Evolutionary conservation across 108 stramenopile genomes (phyloP), one percentile per base, ranked within the genome.

Genomic region (Licmophora abbreviata): DNA sequence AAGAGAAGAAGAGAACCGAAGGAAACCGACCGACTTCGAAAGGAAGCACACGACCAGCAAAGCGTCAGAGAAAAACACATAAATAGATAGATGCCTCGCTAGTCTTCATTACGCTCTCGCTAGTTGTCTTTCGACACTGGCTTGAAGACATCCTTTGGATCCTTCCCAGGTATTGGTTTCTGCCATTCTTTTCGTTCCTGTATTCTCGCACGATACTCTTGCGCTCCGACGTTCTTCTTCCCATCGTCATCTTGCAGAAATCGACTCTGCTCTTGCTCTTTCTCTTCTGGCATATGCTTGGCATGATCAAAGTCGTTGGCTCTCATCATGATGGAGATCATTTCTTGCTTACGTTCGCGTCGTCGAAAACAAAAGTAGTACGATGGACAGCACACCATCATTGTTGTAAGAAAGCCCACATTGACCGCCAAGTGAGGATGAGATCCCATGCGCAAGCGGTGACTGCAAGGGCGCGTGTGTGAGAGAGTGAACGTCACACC

Each of bases 181-280:
- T 86, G 78, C 85, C 85, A 86, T 58, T 86, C 85, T 51, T 86
- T 86, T 36, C 76, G 78, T 63, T 82, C 85, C 44, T 79, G 76
- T 36, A 86, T 60, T 32, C 73, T 56, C 8, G 72, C 86, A 14
- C 74, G 48, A 48, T 76, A 88, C 61, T 83, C 79, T 50, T 55
- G 44, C 48, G 57, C 63, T 18, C 36, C 38, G 0, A 35, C 38
- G 50, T 26, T 35, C 24, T 18, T 37, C 12, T 23, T 45, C 0
- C 42, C 58, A 31, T 26, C 48, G 34, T 53, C 52, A 43, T 73
- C 64, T 44, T 67, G 47, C 55, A 79, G 66, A 61, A 88, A 88
- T 50, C 83, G 87, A 72, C 84, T 82, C 27, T 73, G 44, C 50
- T 83, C 68, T 33, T 73, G 76, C 5, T 79, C 17, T 9, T 82